A percentile compares a stretch with the other conserved stretches of the same genome.
phyloP scores from a whole-genome alignment of 2,329 filamentous ascomycete genomes.

The Ophiostoma quercus region DNA sequence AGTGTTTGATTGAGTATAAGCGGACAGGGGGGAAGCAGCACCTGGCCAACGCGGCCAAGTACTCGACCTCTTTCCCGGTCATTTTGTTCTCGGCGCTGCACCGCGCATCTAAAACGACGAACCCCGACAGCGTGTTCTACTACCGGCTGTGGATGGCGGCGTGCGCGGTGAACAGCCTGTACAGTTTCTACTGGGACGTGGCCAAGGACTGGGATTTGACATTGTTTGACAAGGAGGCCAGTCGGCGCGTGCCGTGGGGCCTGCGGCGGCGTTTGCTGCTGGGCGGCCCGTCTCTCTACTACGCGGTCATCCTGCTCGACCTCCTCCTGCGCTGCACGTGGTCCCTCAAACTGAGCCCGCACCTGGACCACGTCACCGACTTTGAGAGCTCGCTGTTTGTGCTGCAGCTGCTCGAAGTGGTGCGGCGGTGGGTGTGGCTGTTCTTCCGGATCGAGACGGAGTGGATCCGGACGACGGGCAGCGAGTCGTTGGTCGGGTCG shows the following conservation, averaged over 20 bases:
- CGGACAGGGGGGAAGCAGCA: constrained; percentile 73
- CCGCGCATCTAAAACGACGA: constrained; percentile 48
- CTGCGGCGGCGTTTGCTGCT: constrained; percentile 67
- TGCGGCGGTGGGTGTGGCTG: constrained; percentile 91
- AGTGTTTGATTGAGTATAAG: constrained; percentile 83
- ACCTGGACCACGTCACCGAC: constrained; percentile 77
- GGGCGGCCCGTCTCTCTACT: constrained; percentile 70
- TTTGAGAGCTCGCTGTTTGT: constrained; percentile 84
- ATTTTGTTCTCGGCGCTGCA: constrained; percentile 74
- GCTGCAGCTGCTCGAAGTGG: constrained; percentile 79
- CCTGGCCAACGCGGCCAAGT: constrained; percentile 90
- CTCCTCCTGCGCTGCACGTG: constrained; percentile 81
- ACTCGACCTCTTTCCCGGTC: constrained; percentile 88
- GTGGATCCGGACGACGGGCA: constrained; percentile 55
- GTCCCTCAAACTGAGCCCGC: constrained; percentile 79
- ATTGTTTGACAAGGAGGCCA: constrained; percentile 49
- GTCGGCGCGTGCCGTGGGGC: constrained; percentile 54
- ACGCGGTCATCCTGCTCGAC: constrained; percentile 72
- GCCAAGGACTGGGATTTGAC: constrained; percentile 94
- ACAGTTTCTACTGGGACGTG: constrained; percentile 99
- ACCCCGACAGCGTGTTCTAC: constrained; percentile 35
- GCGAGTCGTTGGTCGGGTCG: constrained; percentile 5
- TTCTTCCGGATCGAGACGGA: constrained; percentile 95
- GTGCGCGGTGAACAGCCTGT: constrained; percentile 76
- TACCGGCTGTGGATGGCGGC: constrained; percentile 63